Percentiles rank a stretch among this genome's conserved stretches.
Conservation (phyloP, 2,329 filamentous ascomycete species). For the Furcasterigmium furcatum region DNA sequence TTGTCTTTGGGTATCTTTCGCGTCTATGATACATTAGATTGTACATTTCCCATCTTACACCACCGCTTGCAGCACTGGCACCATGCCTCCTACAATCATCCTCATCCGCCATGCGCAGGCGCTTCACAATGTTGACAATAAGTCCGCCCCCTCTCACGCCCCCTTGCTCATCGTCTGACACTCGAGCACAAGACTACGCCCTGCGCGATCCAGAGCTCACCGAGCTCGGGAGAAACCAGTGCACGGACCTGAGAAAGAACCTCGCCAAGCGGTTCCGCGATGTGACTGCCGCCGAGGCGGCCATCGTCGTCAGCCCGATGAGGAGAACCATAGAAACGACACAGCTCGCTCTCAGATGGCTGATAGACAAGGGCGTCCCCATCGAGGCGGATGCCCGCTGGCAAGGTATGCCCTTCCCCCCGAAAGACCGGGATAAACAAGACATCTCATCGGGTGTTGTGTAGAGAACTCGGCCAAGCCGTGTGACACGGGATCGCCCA, state of each 20-base stretch:
- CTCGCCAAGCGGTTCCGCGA: constrained; percentile 34
- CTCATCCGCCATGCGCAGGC: constrained; percentile 86
- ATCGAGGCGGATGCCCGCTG: constrained; percentile 58
- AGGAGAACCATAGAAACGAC: constrained; percentile 63
- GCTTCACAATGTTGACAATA: constrained; percentile 50
- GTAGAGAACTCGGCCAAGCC: constrained; percentile 53
- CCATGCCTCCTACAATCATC: constrained; percentile 62
- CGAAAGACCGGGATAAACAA: neutral
- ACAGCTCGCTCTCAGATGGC: constrained; percentile 52
- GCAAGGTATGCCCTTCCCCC: constrained; percentile 46
- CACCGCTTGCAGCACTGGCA: neutral
- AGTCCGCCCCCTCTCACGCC: constrained; percentile 22
- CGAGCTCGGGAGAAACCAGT: constrained; percentile 47
- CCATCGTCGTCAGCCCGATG: constrained; percentile 64
- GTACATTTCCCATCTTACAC: neutral
- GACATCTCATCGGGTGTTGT: neutral
- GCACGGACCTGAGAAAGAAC: constrained; percentile 36
- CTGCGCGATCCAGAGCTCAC: constrained; percentile 48
- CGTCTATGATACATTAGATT: neutral
- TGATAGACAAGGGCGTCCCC: constrained; percentile 50
- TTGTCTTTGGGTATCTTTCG: neutral
- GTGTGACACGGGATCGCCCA: constrained; percentile 57
- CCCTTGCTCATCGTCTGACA: constrained; percentile 18
- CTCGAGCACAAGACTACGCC: constrained; percentile 36
- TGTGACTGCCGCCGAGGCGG: constrained; percentile 26